These are phyloP conservation scores for Oidium heveae DNA, from an alignment of 2,329 filamentous ascomycete species.

Conservation along the genomic window DNA sequence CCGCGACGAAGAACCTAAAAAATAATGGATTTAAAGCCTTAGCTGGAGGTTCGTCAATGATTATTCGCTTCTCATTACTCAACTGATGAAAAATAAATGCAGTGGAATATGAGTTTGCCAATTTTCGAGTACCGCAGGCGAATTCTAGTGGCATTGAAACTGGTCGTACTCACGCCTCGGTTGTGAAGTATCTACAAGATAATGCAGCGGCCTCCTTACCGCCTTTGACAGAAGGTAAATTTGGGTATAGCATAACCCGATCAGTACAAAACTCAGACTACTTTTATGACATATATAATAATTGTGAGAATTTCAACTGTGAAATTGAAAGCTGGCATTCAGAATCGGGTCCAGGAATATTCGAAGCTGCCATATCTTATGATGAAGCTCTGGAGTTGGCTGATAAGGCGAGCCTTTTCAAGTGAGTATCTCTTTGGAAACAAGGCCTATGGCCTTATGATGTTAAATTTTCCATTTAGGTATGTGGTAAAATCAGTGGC, in stretches of 20 bases:
- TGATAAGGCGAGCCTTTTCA: conserved; percentile 78
- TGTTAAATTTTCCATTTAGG: conserved; percentile 14
- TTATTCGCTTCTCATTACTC: not conserved
- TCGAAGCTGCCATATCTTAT: conserved; percentile 84
- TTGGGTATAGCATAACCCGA: conserved; percentile 72
- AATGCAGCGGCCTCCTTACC: conserved; percentile 54
- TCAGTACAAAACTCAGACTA: conserved; percentile 80
- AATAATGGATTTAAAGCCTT: conserved; percentile 53
- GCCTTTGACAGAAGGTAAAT: conserved; percentile 77
- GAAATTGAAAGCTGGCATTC: conserved; percentile 90
- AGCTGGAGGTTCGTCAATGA: conserved; percentile 47
- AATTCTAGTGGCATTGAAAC: conserved; percentile 19
- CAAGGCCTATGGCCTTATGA: not conserved
- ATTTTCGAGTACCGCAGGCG: conserved; percentile 44
- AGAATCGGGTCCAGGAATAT: conserved; percentile 80
- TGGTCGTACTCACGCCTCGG: conserved; percentile 34
- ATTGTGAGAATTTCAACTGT: conserved; percentile 52
- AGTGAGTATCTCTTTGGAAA: conserved; percentile 23
- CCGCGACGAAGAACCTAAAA: conserved; percentile 39
- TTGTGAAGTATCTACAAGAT: conserved; percentile 46
- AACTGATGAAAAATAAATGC: not conserved
- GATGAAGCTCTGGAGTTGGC: conserved; percentile 75
- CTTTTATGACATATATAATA: conserved; percentile 69
- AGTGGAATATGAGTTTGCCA: conserved; percentile 86
- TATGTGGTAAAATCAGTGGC: conserved; percentile 77